Evolutionary conservation across 768 basidiomycete genomes (phyloP).

Genomic region (Trametes elegans): DNA sequence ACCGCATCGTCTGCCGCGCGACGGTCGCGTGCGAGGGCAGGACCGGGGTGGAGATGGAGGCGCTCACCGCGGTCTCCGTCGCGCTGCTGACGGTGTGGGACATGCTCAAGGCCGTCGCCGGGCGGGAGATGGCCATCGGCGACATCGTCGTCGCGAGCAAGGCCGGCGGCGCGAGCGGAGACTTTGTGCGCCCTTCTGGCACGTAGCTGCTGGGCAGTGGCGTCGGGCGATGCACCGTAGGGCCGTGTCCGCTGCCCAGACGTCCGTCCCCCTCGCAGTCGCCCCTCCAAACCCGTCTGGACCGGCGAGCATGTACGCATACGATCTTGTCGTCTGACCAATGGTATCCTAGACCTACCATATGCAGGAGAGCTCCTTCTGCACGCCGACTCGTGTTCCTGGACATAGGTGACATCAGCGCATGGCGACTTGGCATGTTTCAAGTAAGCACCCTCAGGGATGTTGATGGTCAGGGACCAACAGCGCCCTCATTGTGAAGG

Average conservation of each 20-base stretch:
- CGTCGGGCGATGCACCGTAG: slow-evolving; percentile 4
- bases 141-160: slow-evolving; percentile 65
- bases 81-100: slow-evolving; percentile 87
- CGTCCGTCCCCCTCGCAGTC: not conserved
- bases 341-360: not conserved
- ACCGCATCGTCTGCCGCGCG: slow-evolving; percentile 61
- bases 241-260: not conserved
- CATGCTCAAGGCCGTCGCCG: slow-evolving; percentile 89
- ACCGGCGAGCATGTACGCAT: not conserved
- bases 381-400: no score
- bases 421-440: no score
- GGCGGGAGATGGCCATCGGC: slow-evolving; percentile 81
- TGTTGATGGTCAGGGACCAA: no score
- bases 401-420: no score
- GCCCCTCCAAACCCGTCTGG: not conserved
- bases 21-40: slow-evolving; percentile 75
- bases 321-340: not conserved
- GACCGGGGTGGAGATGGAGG: slow-evolving; percentile 94
- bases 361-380: no score
- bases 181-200: slow-evolving; percentile 45
- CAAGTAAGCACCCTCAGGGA: no score
- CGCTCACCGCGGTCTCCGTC: slow-evolving; percentile 77
- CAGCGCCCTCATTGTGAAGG: no score
- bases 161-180: slow-evolving; percentile 71
- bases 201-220: not conserved